Evolutionary conservation across 2,329 filamentous ascomycete genomes (phyloP), one percentile per base, ranked within the genome.

Genomic region (Colletotrichum noveboracense): DNA sequence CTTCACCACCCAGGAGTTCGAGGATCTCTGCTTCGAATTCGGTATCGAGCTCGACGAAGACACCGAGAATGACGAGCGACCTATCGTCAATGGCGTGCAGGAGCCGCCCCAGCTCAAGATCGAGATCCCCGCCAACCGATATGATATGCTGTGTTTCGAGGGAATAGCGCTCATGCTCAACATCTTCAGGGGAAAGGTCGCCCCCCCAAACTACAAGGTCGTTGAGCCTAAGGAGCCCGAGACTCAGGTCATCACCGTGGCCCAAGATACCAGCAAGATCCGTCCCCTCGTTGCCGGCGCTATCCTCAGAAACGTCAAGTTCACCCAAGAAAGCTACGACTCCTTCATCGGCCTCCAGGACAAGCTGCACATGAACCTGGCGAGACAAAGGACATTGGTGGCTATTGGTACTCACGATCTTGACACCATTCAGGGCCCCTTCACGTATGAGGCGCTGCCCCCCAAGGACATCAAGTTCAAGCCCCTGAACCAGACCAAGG

Each of bases 21-120:
- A 99, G 86, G 94, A 98, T 83, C 90, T 99, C 80, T 98, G 97
- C 87, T 99, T 99, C 90, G 96, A 99, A 82, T 99, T 98, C 83
- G 96, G 96, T 76, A 97, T 99, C 83, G 97, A 99, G 86, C 91
- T 99, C 80, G 97, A 99, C 87, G 96, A 98, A 88, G 97, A 99
- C 85, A 97, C 95, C 66, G 94, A 95, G 79, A 90, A 95, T 81
- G 89, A 91, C 74, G 92, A 95, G 78, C 90, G 95, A 62, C 94
- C 94, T 36, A 87, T 94, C 74, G 90, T 94, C 81, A 90, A 95
- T 87, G 94, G 94, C 83, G 92, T 93, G 80, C 94, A 97, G 86
- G 95, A 98, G 86, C 92, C 95, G 67, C 94, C 97, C 72, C 95
- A 98, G 87, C 91, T 98, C 82, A 98, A 98, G 90, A 98, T 99